Conservation (phyloP, 352 stramenopile species). For the Pythium grandisporangium region DNA sequence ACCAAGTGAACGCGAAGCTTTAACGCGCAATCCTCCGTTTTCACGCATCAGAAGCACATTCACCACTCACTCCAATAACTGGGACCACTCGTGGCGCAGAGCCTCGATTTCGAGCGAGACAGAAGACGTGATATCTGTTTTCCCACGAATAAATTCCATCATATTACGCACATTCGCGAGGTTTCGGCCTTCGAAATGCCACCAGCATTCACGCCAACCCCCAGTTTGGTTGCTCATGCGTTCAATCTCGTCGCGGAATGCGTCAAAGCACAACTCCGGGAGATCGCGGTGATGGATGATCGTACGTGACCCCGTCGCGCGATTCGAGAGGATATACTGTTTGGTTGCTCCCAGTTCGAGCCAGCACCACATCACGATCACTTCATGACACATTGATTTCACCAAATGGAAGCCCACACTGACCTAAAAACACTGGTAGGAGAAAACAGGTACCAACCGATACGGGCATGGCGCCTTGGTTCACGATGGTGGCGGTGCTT, state of each 20-base stretch:
- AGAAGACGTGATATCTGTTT: slow-evolving; percentile 1
- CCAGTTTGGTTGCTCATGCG: slow-evolving; percentile 4
- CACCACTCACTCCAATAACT: background rate
- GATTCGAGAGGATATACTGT: slow-evolving; percentile 67
- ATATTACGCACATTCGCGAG: slow-evolving; percentile 48
- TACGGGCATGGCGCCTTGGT: slow-evolving; percentile 41
- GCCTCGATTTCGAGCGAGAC: slow-evolving; percentile 68
- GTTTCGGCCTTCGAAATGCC: slow-evolving; percentile 72
- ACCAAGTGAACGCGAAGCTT: no score
- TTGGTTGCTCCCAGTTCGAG: background rate
- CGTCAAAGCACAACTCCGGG: slow-evolving; percentile 31
- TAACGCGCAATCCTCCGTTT: background rate
- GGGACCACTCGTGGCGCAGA: slow-evolving; percentile 45
- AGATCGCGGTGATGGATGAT: slow-evolving; percentile 62
- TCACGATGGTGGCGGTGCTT: slow-evolving; percentile 22
- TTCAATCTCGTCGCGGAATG: slow-evolving; percentile 21
- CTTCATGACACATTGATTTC: no score
- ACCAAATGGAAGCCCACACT: no score
- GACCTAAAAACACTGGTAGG: no score
- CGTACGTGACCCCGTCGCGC: slow-evolving; percentile 46
- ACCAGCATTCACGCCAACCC: slow-evolving; percentile 16
- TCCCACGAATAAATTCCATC: slow-evolving; percentile 38
- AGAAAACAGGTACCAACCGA: slow-evolving; percentile 26
- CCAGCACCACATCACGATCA: background rate
- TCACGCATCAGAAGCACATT: no score